Percentiles rank a stretch among this genome's conserved stretches.
Evolutionary conservation across 129 eudicot genomes (phyloP).

Genomic region (Chrysanthemum lavandulifolium): DNA sequence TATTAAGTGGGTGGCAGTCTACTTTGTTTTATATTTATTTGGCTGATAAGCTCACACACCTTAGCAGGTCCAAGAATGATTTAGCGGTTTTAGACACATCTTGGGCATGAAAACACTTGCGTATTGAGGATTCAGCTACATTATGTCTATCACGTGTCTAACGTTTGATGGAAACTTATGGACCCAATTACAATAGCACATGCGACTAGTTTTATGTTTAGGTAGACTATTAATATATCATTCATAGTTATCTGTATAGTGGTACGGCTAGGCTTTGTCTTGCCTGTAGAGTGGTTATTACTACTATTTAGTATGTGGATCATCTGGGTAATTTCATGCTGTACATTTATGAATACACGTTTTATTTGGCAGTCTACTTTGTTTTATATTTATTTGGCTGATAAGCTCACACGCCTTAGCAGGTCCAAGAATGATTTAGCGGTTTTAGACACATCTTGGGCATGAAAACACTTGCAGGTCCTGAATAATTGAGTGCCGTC

Average conservation of each 20-base stretch:
- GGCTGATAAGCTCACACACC: constrained; percentile 6
- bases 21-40: background rate
- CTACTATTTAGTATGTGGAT: too few species aligned
- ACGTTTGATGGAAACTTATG: background rate
- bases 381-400: background rate
- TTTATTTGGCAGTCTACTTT: too few species aligned
- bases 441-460: background rate
- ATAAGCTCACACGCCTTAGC: background rate
- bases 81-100: constrained; percentile 1
- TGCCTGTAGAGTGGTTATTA: too few species aligned
- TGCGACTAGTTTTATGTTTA: too few species aligned
- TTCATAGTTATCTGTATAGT: too few species aligned
- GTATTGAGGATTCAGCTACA: background rate
- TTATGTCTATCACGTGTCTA: background rate
- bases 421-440: background rate
- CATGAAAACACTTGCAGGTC: background rate
- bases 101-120: background rate
- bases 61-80: background rate
- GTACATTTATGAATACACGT: too few species aligned
- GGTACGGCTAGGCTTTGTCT: too few species aligned
- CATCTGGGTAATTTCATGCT: too few species aligned
- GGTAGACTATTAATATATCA: too few species aligned
- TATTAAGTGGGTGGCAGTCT: background rate
- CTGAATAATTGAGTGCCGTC: background rate
- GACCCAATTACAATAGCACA: too few species aligned